Conservation (phyloP, 2,329 filamentous ascomycete species). For the Fulvia fulva region DNA sequence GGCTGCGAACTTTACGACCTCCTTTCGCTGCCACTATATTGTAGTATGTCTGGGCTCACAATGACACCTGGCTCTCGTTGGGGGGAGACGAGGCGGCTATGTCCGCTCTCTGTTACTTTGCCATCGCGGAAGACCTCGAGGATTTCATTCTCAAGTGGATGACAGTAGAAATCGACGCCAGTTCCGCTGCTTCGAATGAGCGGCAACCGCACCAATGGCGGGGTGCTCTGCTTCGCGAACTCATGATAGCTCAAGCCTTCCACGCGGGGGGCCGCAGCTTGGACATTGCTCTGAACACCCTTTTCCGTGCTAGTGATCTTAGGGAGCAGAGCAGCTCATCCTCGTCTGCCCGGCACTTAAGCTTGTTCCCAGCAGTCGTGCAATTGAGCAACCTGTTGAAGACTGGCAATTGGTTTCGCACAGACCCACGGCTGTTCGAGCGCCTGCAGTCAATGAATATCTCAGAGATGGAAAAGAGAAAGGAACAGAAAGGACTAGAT, state of each 20-base stretch:
- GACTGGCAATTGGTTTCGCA: background rate
- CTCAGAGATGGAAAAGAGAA: background rate
- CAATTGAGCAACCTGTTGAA: background rate
- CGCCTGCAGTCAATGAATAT: background rate
- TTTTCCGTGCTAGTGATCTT: background rate
- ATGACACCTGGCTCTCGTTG: background rate
- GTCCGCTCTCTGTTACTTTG: background rate
- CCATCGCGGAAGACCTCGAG: background rate
- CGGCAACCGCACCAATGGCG: background rate
- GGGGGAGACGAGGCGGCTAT: background rate
- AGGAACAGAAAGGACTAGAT: background rate
- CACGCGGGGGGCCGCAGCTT: background rate
- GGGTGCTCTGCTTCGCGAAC: background rate
- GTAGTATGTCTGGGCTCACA: background rate
- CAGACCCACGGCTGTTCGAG: background rate
- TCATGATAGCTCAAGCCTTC: background rate
- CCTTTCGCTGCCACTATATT: background rate
- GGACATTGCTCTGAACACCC: background rate
- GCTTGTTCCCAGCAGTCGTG: background rate
- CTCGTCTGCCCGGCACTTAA: background rate
- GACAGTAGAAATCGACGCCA: background rate
- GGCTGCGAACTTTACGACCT: background rate
- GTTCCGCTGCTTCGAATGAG: background rate
- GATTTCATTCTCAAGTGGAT: background rate
- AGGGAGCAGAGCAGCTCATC: background rate